A percentile compares a stretch with the other conserved stretches of the same genome.
phyloP scores from a whole-genome alignment of 176 grass and related monocot genomes.

The Musa schizocarpa region DNA sequence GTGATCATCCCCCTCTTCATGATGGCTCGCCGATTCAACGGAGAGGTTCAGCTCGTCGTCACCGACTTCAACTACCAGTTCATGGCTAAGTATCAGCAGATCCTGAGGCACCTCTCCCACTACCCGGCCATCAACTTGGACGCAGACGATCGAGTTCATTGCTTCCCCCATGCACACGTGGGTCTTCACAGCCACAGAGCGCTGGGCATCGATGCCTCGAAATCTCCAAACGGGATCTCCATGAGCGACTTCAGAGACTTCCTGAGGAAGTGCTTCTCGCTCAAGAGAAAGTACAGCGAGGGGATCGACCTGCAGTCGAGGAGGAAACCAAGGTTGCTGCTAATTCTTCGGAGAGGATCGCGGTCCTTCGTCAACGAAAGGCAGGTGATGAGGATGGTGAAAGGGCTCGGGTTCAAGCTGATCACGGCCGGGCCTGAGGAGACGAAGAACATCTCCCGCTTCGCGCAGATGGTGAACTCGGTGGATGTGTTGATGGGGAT shows the following conservation, averaged over 20 bases:
- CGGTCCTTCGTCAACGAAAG: slow-evolving; percentile 57
- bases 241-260: slow-evolving; percentile 32
- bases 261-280: slow-evolving; percentile 25
- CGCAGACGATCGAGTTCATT: slow-evolving; percentile 23
- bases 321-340: slow-evolving; percentile 30
- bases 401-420: slow-evolving; percentile 49
- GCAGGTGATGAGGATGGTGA: slow-evolving; percentile 33
- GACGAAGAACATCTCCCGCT: slow-evolving; percentile 35
- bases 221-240: slow-evolving; percentile 25
- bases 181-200: slow-evolving; percentile 26
- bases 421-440: slow-evolving; percentile 47
- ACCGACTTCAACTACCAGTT: slow-evolving; percentile 28
- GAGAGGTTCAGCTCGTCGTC: slow-evolving; percentile 23
- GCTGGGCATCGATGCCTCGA: slow-evolving; percentile 19
- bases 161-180: slow-evolving; percentile 24
- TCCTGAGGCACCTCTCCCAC: slow-evolving; percentile 19
- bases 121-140: slow-evolving; percentile 28
- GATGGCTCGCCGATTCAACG: slow-evolving; percentile 19
- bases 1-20: slow-evolving; percentile 33
- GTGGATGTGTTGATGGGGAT: slow-evolving; percentile 66
- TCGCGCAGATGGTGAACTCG: slow-evolving; percentile 47
- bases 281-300: slow-evolving; percentile 5
- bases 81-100: slow-evolving; percentile 28
- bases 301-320: not conserved
- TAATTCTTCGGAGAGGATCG: slow-evolving; percentile 43